A percentile compares a stretch with the other conserved stretches of the same genome.
Conservation (phyloP, 768 basidiomycete species). For the Rhodotorula sphaerocarpa region DNA sequence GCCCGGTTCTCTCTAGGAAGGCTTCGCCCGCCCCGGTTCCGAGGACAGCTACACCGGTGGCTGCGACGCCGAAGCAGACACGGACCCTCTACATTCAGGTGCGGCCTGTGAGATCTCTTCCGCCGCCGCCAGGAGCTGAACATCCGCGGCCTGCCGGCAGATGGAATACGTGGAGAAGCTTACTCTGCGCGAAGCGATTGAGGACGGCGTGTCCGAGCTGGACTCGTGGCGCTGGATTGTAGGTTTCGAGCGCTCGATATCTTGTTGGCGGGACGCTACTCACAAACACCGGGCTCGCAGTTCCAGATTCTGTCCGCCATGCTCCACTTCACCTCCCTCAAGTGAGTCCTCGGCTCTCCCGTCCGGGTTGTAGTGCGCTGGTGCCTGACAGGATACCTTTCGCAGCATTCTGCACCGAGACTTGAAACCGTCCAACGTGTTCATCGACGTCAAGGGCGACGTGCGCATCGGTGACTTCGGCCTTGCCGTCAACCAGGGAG, state of each 20-base stretch:
- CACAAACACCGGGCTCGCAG: not conserved
- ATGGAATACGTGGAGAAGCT: constrained; percentile 36
- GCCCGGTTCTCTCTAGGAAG: not conserved
- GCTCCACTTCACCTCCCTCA: constrained; percentile 39
- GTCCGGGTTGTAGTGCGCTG: too few relatives aligned
- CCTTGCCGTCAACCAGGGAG: constrained; percentile 30
- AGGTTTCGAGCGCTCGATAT: not conserved
- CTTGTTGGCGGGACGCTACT: not conserved
- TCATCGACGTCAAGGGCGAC: constrained; percentile 35
- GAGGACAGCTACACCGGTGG: not conserved
- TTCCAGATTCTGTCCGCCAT: constrained; percentile 39
- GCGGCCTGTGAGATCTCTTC: not conserved
- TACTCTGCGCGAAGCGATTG: constrained; percentile 36
- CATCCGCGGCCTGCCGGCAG: not conserved
- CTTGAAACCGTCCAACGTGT: constrained; percentile 37
- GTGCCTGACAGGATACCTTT: too few relatives aligned
- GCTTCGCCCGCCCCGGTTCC: not conserved
- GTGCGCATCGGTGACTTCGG: constrained; percentile 36
- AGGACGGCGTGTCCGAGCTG: constrained; percentile 37
- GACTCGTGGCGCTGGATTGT: constrained; percentile 34
- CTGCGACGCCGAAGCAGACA: constrained; percentile 19
- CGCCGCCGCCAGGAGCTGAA: not conserved
- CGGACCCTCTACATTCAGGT: constrained; percentile 40
- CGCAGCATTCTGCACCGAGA: constrained; percentile 39
- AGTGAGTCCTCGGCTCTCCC: constrained; percentile 3